Percentiles rank a stretch among this genome's conserved stretches.
Evolutionary conservation across 805 yeast species (phyloP).

Genomic region (Kuraishia borneana): DNA sequence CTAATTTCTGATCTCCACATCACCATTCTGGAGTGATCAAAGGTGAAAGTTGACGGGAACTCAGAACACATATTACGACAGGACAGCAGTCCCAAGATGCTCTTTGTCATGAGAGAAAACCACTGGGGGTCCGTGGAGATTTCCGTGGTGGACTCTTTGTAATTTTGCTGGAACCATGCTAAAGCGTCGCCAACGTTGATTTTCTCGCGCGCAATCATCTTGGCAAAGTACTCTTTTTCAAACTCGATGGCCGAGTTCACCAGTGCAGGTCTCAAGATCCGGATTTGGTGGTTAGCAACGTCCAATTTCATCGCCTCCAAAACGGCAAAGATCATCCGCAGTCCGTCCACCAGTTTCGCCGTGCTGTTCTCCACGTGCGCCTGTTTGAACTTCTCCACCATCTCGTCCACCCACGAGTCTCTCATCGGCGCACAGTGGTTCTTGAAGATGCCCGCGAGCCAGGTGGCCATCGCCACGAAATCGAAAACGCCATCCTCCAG

Average conservation of each 20-base stretch:
- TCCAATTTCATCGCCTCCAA: slow-evolving; percentile 92
- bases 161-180: slow-evolving; percentile 48
- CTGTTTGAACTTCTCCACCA: slow-evolving; percentile 48
- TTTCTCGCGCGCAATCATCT: slow-evolving; percentile 40
- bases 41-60: slow-evolving; percentile 74
- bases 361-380: slow-evolving; percentile 32
- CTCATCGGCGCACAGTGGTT: slow-evolving; percentile 95
- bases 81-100: slow-evolving; percentile 54
- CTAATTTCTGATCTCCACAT: slow-evolving; percentile 77
- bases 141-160: slow-evolving; percentile 8
- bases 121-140: not conserved
- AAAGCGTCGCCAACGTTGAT: slow-evolving; percentile 48
- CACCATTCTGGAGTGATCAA: slow-evolving; percentile 74
- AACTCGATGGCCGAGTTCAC: slow-evolving; percentile 82
- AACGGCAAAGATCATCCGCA: slow-evolving; percentile 68
- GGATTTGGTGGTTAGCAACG: slow-evolving; percentile 88
- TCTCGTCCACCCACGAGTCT: slow-evolving; percentile 78
- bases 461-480: slow-evolving; percentile 55
- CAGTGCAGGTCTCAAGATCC: slow-evolving; percentile 73
- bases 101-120: slow-evolving; percentile 19
- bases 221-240: slow-evolving; percentile 72
- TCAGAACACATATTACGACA: slow-evolving; percentile 75
- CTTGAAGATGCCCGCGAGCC: slow-evolving; percentile 72
- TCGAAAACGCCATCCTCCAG: slow-evolving; percentile 59
- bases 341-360: slow-evolving; percentile 54